phyloP scores from a whole-genome alignment of 371 early-diverging fungal genomes.

The Paramicrosporidium saccamoebae region DNA sequence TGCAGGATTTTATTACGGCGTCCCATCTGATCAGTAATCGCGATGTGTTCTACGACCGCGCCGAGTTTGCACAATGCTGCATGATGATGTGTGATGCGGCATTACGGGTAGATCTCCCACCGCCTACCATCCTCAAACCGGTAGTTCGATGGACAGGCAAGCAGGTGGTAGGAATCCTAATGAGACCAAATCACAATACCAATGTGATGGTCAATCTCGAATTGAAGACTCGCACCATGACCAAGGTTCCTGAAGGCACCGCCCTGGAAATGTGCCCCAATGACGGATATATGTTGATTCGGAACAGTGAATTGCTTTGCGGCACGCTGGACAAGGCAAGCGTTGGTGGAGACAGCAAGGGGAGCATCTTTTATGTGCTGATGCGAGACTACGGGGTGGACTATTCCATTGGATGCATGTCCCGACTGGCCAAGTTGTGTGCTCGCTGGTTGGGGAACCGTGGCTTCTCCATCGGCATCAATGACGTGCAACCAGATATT shows the following conservation, averaged over 20 bases:
- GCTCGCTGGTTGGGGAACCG: slow-evolving; percentile 71
- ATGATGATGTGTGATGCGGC: slow-evolving; percentile 48
- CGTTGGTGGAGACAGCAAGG: slow-evolving; percentile 86
- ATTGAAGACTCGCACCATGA: slow-evolving; percentile 39
- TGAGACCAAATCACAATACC: slow-evolving; percentile 41
- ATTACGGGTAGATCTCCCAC: slow-evolving; percentile 51
- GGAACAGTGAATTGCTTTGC: slow-evolving; percentile 72
- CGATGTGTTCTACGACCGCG: slow-evolving; percentile 78
- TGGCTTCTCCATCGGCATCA: slow-evolving; percentile 92
- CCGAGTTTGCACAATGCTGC: slow-evolving; percentile 62
- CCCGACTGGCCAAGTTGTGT: slow-evolving; percentile 65
- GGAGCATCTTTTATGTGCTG: slow-evolving; percentile 66
- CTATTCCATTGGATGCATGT: slow-evolving; percentile 71
- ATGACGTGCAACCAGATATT: slow-evolving; percentile 79
- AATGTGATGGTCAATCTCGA: slow-evolving; percentile 47
- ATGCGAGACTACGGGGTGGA: slow-evolving; percentile 63
- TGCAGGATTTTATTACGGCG: slow-evolving; percentile 98
- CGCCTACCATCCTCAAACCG: slow-evolving; percentile 64
- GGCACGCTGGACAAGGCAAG: slow-evolving; percentile 81
- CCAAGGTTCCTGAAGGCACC: slow-evolving; percentile 13
- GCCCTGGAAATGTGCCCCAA: slow-evolving; percentile 45
- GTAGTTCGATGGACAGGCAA: slow-evolving; percentile 24
- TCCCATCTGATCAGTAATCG: slow-evolving; percentile 67
- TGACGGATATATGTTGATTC: slow-evolving; percentile 61
- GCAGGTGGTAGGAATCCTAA: slow-evolving; percentile 30